Conservation (phyloP, 768 basidiomycete genomes). For the Lanmaoa rubissima region DNA sequence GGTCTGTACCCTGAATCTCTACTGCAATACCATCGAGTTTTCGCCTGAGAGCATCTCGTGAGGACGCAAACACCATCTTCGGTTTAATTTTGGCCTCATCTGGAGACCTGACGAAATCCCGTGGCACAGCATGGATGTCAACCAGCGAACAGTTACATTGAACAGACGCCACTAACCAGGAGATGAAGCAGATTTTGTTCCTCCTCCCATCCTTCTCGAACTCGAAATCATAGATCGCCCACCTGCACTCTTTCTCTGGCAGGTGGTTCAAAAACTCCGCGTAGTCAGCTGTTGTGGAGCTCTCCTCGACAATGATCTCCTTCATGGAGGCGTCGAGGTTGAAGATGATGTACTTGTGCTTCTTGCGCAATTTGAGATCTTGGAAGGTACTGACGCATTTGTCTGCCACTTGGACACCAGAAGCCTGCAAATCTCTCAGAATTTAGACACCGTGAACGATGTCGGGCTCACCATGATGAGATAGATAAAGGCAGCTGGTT, state of each 20-base stretch:
- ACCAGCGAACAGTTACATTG: neutral
- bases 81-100: constrained; percentile 79
- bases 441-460: neutral
- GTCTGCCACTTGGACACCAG: constrained; percentile 47
- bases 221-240: constrained; percentile 90
- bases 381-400: constrained; percentile 41
- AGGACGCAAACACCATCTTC: constrained; percentile 96
- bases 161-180: constrained; percentile 66
- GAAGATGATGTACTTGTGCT: constrained; percentile 85
- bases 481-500: constrained; percentile 16
- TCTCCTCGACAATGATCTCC: constrained; percentile 77
- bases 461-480: constrained; percentile 32
- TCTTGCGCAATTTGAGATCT: constrained; percentile 40
- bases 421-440: constrained; percentile 22
- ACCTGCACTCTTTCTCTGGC: constrained; percentile 73
- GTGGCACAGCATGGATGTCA: neutral
- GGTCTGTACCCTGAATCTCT: constrained; percentile 88
- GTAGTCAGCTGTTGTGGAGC: constrained; percentile 50
- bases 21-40: constrained; percentile 72
- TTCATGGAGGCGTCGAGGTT: constrained; percentile 53
- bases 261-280: constrained; percentile 72
- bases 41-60: constrained; percentile 76
- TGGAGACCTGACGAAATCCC: constrained; percentile 65
- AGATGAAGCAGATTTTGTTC: constrained; percentile 83
- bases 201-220: constrained; percentile 75